A percentile compares a stretch with the other conserved stretches of the same genome.
Evolutionary conservation across 352 stramenopile genomes (phyloP).

Genomic region (Salisapilia sapeloensis): DNA sequence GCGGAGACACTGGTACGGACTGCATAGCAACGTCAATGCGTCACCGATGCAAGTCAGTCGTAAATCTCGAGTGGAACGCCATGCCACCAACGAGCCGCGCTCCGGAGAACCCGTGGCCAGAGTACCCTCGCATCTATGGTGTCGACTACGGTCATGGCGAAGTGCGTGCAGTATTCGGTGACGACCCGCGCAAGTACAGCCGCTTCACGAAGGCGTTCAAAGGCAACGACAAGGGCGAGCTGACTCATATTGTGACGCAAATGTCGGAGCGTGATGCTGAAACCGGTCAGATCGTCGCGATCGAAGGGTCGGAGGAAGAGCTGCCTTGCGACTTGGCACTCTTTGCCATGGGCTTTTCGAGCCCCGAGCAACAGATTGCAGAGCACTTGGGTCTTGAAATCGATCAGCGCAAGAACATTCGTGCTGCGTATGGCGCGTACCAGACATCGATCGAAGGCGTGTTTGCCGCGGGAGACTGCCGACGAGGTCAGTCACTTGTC

Average conservation of each 20-base stretch:
- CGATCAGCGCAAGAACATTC: conserved; percentile 90
- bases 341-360: conserved; percentile 95
- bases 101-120: conserved; percentile 92
- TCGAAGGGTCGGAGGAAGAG: conserved; percentile 83
- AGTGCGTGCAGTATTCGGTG: conserved; percentile 81
- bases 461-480: conserved; percentile 95
- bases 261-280: conserved; percentile 32
- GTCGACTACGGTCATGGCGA: conserved; percentile 97
- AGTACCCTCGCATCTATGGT: conserved; percentile 94
- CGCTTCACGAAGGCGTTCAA: conserved; percentile 63
- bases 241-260: conserved; percentile 62
- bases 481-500: conserved; percentile 92
- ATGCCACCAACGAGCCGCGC: conserved; percentile 82
- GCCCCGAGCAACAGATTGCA: conserved; percentile 85
- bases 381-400: conserved; percentile 82
- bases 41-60: conserved; percentile 90
- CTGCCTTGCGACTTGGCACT: conserved; percentile 90
- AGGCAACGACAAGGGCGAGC: conserved; percentile 49
- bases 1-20: conserved; percentile 94
- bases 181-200: conserved; percentile 81
- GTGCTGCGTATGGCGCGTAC: conserved; percentile 87
- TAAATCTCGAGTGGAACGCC: conserved; percentile 94
- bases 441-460: conserved; percentile 90
- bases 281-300: conserved; percentile 47
- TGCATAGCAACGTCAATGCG: conserved; percentile 97